A percentile compares a stretch with the other conserved stretches of the same genome.
Conservation (phyloP, 495 filamentous ascomycete species). For the Chaetomium cochliodes region DNA sequence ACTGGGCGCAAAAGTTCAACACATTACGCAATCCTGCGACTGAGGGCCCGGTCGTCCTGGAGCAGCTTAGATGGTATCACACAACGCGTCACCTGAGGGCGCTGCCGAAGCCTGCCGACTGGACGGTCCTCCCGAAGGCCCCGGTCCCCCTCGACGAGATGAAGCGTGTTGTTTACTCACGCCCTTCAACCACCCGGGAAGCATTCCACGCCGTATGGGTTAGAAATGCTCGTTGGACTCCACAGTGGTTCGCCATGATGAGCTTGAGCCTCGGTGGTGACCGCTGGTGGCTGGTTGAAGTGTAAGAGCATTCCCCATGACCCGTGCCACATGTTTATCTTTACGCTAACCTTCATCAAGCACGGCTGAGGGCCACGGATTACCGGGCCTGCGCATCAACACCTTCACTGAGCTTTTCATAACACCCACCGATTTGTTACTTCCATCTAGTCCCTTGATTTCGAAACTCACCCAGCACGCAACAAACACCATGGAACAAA, state of each 20-base stretch:
- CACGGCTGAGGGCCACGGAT: conserved; percentile 20
- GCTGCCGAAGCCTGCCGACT: conserved; percentile 59
- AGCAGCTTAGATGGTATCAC: conserved; percentile 56
- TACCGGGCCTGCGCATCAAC: conserved; percentile 28
- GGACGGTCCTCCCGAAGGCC: conserved; percentile 51
- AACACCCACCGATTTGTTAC: conserved; percentile 32
- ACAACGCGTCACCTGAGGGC: conserved; percentile 63
- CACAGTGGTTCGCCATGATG: conserved; percentile 66
- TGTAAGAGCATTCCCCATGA: conserved; percentile 44
- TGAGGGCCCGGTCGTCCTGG: conserved; percentile 53
- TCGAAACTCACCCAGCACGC: conserved; percentile 40
- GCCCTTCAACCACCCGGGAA: conserved; percentile 37
- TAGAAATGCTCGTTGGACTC: conserved; percentile 58
- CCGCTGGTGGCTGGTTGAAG: conserved; percentile 70
- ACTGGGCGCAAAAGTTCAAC: conserved; percentile 51
- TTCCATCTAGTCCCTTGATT: conserved; percentile 43
- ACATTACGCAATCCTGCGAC: conserved; percentile 50
- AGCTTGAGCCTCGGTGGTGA: conserved; percentile 72
- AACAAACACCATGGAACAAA: conserved; percentile 45
- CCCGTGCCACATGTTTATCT: background rate
- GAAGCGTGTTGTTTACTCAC: conserved; percentile 57
- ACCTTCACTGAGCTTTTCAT: conserved; percentile 41
- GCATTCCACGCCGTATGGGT: conserved; percentile 63
- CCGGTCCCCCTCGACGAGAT: conserved; percentile 59
- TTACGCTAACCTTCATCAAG: conserved; percentile 28